phyloP scores from a whole-genome alignment of 169 alveolate species.

The Plasmodium coatneyi region DNA sequence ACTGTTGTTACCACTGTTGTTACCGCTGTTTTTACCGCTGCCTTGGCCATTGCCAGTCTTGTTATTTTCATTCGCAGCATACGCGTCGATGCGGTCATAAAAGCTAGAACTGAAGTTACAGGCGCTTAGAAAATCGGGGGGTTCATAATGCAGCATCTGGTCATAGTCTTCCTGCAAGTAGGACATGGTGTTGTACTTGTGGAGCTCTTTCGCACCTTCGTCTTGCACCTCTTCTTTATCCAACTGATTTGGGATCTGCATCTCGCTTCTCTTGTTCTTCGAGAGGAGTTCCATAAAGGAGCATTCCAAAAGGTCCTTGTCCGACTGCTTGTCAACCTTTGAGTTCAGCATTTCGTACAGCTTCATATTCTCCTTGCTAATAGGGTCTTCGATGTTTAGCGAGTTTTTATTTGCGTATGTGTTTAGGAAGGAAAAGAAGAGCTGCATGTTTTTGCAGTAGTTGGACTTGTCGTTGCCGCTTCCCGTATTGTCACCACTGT shows the following conservation, averaged over 20 bases:
- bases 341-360: constrained; percentile 27
- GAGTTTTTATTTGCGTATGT: constrained; percentile 43
- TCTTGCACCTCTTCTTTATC: background rate
- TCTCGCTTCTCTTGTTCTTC: constrained; percentile 29
- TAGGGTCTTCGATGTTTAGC: constrained; percentile 32
- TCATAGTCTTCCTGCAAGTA: constrained; percentile 4
- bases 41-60: background rate
- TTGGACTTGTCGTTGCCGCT: constrained; percentile 5
- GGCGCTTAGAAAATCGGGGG: background rate
- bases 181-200: constrained; percentile 9
- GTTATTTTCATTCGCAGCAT: background rate
- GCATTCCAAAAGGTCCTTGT: constrained; percentile 27
- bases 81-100: background rate
- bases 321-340: constrained; percentile 14
- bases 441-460: constrained; percentile 36
- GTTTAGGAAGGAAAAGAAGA: constrained; percentile 36
- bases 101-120: background rate
- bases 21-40: background rate
- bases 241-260: background rate
- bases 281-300: constrained; percentile 1
- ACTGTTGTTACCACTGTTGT: background rate
- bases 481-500: background rate
- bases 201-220: constrained; percentile 1
- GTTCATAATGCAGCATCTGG: background rate
- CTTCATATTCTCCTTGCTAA: constrained; percentile 39